These are phyloP conservation scores for Neonectria magnoliae DNA, from an alignment of 2,329 filamentous ascomycete species.

Conservation along the genomic window DNA sequence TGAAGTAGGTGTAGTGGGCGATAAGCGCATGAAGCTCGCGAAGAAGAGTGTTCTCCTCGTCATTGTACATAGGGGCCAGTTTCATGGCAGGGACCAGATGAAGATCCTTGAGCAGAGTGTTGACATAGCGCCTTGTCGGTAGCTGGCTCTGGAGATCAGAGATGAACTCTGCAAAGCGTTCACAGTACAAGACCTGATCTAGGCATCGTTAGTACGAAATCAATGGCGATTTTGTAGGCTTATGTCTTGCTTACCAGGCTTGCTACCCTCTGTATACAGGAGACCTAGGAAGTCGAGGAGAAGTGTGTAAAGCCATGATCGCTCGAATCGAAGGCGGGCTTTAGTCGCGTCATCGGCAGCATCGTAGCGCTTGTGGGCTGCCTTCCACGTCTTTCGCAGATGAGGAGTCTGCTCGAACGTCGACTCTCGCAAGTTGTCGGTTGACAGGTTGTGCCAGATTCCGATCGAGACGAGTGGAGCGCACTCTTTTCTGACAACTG, in stretches of 20 bases:
- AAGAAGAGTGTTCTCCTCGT: constrained; percentile 78
- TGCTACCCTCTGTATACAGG: constrained; percentile 68
- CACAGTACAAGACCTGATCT: constrained; percentile 83
- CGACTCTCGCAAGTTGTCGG: constrained; percentile 76
- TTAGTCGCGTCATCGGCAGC: constrained; percentile 83
- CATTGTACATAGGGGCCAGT: constrained; percentile 80
- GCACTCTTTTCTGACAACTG: constrained; percentile 93
- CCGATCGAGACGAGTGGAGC: constrained; percentile 93
- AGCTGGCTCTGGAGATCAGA: constrained; percentile 92
- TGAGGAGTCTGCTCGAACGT: constrained; percentile 78
- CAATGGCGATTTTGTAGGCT: neutral
- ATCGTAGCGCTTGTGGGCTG: constrained; percentile 86
- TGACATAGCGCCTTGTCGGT: constrained; percentile 93
- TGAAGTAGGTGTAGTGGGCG: constrained; percentile 86
- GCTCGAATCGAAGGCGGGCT: constrained; percentile 85
- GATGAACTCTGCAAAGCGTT: constrained; percentile 91
- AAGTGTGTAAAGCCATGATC: constrained; percentile 91
- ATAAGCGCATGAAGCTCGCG: constrained; percentile 85
- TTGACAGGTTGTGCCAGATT: constrained; percentile 93
- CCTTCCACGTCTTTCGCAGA: constrained; percentile 90
- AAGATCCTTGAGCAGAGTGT: constrained; percentile 85
- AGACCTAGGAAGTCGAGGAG: constrained; percentile 83
- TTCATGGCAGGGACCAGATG: constrained; percentile 82
- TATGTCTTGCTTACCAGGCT: constrained; percentile 52
- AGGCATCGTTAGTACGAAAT: constrained; percentile 34